Percentiles rank a stretch among this genome's conserved stretches.
Conservation (phyloP, 1,284 basidiomycete species). For the Phylloboletellus chloephorus region DNA sequence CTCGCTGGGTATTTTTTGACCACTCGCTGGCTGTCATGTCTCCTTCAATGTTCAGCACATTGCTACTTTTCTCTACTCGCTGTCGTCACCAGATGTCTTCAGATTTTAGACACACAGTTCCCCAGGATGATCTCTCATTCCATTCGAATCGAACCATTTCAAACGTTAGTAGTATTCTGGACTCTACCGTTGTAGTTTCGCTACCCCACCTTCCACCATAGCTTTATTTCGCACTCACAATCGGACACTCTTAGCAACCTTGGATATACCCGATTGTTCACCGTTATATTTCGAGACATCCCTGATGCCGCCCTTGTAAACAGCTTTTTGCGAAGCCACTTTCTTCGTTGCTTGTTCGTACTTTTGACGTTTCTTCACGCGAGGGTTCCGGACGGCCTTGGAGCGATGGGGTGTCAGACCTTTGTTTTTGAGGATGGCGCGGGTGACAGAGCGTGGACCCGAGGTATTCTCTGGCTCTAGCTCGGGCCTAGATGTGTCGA, state of each 20-base stretch:
- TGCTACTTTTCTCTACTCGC: conserved; percentile 18
- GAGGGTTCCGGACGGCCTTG: conserved; percentile 87
- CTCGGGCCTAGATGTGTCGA: conserved; percentile 35
- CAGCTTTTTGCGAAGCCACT: conserved; percentile 79
- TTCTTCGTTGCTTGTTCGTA: conserved; percentile 94
- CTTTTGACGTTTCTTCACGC: conserved; percentile 90
- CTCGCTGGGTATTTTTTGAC: conserved; percentile 11
- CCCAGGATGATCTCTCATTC: conserved; percentile 5
- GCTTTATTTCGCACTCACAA: conserved; percentile 32
- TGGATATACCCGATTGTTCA: conserved; percentile 79
- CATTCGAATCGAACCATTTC: conserved; percentile 7
- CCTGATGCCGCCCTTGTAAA: conserved; percentile 81
- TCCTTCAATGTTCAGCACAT: conserved; percentile 15
- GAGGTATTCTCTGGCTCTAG: conserved; percentile 46
- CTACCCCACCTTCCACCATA: conserved; percentile 9
- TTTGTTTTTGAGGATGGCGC: conserved; percentile 88
- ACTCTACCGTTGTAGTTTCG: conserved; percentile 9
- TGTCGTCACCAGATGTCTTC: conserved; percentile 6
- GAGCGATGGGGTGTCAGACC: conserved; percentile 85
- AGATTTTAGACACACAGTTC: conserved; percentile 12
- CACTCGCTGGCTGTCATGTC: conserved; percentile 2
- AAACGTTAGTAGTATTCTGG: conserved; percentile 12
- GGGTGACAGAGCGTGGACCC: conserved; percentile 82
- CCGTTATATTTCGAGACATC: conserved; percentile 61
- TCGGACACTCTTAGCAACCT: conserved; percentile 80